These are phyloP conservation scores for Parietichytrium sp. DNA, from an alignment of 108 stramenopile genomes.

Conservation along the genomic window DNA sequence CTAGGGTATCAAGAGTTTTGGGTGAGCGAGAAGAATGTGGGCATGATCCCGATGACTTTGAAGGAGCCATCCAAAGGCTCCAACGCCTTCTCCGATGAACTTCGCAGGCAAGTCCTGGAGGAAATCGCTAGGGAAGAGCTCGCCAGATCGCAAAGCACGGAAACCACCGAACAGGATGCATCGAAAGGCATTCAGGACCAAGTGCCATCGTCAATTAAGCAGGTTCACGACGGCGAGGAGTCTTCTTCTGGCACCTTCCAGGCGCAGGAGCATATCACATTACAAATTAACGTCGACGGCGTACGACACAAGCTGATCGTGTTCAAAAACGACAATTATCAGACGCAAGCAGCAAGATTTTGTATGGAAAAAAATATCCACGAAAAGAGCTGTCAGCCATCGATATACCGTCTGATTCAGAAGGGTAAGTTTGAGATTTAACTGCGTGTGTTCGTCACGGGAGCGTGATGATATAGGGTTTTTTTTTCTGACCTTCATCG, in stretches of 20 bases:
- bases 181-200: no score
- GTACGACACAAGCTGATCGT: neutral
- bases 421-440: no score
- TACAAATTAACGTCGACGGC: constrained; percentile 34
- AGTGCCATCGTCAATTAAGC: neutral
- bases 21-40: neutral
- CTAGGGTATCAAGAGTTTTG: neutral
- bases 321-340: neutral
- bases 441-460: no score
- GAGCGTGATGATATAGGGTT: no score
- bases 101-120: neutral
- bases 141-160: no score
- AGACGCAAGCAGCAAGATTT: neutral
- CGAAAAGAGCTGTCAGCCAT: neutral
- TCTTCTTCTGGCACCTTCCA: no score
- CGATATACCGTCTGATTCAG: constrained; percentile 1
- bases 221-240: neutral
- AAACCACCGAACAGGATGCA: no score
- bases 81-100: neutral
- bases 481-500: no score
- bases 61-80: neutral
- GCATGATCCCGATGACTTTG: constrained; percentile 36
- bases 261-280: neutral
- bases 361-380: constrained; percentile 4
- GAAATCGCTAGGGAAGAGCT: no score